Conservation (phyloP, 371 early-diverging fungal species). For the Dichotomocladium elegans region DNA sequence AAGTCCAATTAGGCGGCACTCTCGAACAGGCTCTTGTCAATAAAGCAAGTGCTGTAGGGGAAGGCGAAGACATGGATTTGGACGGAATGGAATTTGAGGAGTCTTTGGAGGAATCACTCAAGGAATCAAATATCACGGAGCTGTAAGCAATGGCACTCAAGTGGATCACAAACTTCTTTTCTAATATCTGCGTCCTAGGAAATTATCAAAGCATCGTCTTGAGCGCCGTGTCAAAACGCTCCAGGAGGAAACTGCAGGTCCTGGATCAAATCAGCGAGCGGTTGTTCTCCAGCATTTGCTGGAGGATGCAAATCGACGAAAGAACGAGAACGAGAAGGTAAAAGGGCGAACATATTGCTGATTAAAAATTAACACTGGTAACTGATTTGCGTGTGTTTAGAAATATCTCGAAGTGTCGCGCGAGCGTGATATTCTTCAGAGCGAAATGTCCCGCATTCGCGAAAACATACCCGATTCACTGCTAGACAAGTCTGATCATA, state of each 20-base stretch:
- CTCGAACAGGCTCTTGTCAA: not conserved
- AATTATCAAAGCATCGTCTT: slow-evolving; percentile 67
- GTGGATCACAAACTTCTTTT: not conserved
- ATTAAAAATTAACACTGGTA: not conserved
- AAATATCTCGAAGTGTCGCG: slow-evolving; percentile 56
- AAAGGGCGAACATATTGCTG: not conserved
- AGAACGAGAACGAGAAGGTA: slow-evolving; percentile 67
- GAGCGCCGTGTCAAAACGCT: slow-evolving; percentile 70
- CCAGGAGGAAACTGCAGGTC: slow-evolving; percentile 49
- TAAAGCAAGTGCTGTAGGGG: not conserved
- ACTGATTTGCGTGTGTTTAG: not conserved
- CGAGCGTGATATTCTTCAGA: slow-evolving; percentile 66
- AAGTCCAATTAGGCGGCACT: slow-evolving; percentile 70
- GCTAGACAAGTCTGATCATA: slow-evolving; percentile 25
- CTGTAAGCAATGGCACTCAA: slow-evolving; percentile 23
- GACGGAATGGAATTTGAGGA: slow-evolving; percentile 30
- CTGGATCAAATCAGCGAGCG: slow-evolving; percentile 46
- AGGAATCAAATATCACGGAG: slow-evolving; percentile 51
- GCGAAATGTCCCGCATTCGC: slow-evolving; percentile 66
- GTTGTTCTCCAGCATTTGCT: slow-evolving; percentile 66
- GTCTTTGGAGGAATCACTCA: slow-evolving; percentile 45
- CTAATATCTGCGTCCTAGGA: slow-evolving; percentile 14
- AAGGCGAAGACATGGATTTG: slow-evolving; percentile 33
- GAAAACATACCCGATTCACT: slow-evolving; percentile 44
- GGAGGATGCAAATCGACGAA: slow-evolving; percentile 69